Percentiles rank a stretch among this genome's conserved stretches.
Conservation (phyloP, 768 basidiomycete genomes). For the Agaricus subrufescens region DNA sequence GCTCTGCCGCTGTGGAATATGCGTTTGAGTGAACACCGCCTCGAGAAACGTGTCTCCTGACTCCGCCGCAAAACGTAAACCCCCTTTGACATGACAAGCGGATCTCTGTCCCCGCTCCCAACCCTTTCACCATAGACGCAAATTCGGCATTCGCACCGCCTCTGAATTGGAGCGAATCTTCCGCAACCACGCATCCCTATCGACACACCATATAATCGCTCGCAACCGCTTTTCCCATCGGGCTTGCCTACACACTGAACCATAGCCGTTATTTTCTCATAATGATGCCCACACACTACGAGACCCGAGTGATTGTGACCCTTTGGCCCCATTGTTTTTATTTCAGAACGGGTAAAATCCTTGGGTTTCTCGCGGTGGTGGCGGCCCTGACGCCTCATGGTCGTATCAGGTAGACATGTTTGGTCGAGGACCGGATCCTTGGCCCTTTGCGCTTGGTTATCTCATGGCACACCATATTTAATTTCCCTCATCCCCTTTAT, state of each 20-base stretch:
- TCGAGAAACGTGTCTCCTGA: neutral
- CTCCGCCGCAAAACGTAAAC: constrained; percentile 6
- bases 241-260: neutral
- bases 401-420: neutral
- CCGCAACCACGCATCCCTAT: no score
- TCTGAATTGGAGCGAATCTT: no score
- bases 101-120: neutral
- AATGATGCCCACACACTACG: neutral
- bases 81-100: neutral
- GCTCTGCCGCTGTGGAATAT: constrained; percentile 70
- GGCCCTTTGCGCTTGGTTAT: neutral
- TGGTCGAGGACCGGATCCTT: constrained; percentile 7
- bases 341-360: neutral
- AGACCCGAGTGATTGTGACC: constrained; percentile 7
- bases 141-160: no score
- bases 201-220: neutral
- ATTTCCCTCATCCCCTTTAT: constrained; percentile 1
- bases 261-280: neutral
- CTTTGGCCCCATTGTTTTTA: neutral
- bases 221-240: neutral
- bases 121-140: neutral
- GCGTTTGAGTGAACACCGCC: constrained; percentile 44
- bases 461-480: neutral
- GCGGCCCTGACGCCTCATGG: constrained; percentile 8
- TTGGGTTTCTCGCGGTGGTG: constrained; percentile 1